phyloP scores from a whole-genome alignment of 2,329 filamentous ascomycete genomes.

The Thelonectria rubi region DNA sequence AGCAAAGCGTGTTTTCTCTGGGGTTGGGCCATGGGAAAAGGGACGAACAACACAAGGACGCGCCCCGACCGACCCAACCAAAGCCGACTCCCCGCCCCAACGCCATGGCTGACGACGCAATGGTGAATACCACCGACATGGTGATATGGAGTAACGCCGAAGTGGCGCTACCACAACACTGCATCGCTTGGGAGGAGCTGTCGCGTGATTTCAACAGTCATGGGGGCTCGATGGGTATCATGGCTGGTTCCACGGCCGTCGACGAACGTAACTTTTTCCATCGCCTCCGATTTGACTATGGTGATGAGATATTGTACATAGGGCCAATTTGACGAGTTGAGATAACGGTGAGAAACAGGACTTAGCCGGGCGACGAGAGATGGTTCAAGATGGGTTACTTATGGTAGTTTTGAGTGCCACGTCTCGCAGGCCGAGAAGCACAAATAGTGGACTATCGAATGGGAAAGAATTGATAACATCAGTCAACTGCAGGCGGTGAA shows the following conservation, averaged over 20 bases:
- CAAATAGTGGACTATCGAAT: slow-evolving; percentile 26
- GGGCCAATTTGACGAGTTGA: slow-evolving; percentile 26
- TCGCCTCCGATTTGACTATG: slow-evolving; percentile 12
- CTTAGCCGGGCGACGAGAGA: slow-evolving; percentile 15
- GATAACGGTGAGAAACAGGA: slow-evolving; percentile 21
- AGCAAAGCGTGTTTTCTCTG: slow-evolving; percentile 52
- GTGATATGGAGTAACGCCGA: slow-evolving; percentile 19
- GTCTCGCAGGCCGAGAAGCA: slow-evolving; percentile 34
- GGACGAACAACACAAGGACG: slow-evolving; percentile 24
- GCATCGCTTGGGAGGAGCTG: slow-evolving; percentile 50
- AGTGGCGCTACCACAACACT: slow-evolving; percentile 43
- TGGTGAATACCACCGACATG: slow-evolving; percentile 21
- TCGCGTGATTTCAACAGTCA: slow-evolving; percentile 51
- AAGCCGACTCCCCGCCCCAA: slow-evolving; percentile 40
- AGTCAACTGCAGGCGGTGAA: slow-evolving; percentile 13
- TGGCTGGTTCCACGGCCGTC: slow-evolving; percentile 51
- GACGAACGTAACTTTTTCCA: slow-evolving; percentile 49
- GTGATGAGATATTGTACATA: slow-evolving; percentile 21
- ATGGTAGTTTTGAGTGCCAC: slow-evolving; percentile 30
- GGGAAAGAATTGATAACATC: neutral
- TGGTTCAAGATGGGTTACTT: slow-evolving; percentile 32
- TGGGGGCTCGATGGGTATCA: slow-evolving; percentile 42
- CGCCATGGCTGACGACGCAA: slow-evolving; percentile 31
- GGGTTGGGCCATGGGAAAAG: slow-evolving; percentile 56
- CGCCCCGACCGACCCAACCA: slow-evolving; percentile 34